Base-by-base conservation (phyloP, 2,329 filamentous ascomycete species). In the Sphaerulina vaccinii region DNA sequence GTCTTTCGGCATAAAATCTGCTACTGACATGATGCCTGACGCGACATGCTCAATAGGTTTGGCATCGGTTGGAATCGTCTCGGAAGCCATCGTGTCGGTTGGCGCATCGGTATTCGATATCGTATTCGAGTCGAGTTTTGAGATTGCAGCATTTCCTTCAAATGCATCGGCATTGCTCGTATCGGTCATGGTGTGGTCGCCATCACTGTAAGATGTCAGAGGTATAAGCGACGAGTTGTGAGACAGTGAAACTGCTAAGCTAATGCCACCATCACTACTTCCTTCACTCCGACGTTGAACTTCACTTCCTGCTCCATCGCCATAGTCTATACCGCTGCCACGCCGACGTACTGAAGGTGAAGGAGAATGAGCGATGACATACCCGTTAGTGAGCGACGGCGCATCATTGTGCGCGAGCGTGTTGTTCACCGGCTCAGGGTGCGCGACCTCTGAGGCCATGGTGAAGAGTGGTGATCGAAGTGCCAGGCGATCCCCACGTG, bases 1-100 rank as follows among this genome's bases (percentile, higher is more conserved):
- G 48, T 66, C 68, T 43, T 74, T 70, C 16, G 71, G 68, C 38
- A 76, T 61, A 52, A 72, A 74, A 27, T 72, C 70, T 16, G 73
- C 69, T 22, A 72, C 62, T 4, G 71, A 67, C 22, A 73, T 72
- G 24, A 76, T 75, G 45, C 72, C 73, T 48, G 69, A 66, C 9
- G 71, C 68, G n/a, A 70, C 67, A 58, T 75, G 65, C 42, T 71
- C 70, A 2, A 68, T 61, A 24, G 72, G 72, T 40, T 71, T 69
- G 11, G 69, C 51, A 9, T 43, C 63, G 18, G 67, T 60, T 46
- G 65, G 57, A 49, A 64, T 62, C 46, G 62, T 52, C 19, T 58
- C 55, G 29, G 27, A 11, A 13, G 11, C 8, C 27, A 64, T 62
- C 46, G 62, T 52, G 19, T 57, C 55, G 23, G 48, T 43, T 15